Conservation (phyloP, 768 basidiomycete species). For the Serendipita sp. region DNA sequence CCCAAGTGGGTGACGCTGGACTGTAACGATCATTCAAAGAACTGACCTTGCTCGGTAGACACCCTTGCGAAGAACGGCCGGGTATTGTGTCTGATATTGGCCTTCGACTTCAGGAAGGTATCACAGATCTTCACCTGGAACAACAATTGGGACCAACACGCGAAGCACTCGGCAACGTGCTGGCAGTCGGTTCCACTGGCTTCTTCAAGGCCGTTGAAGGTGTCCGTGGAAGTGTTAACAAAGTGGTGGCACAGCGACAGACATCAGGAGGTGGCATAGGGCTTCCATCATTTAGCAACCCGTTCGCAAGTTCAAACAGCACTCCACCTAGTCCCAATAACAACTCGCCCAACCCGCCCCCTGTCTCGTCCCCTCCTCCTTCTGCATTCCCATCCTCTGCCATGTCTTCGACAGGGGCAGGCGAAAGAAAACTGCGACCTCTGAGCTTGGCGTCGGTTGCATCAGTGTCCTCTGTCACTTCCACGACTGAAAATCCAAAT, state of each 20-base stretch:
- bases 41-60: constrained; percentile 28
- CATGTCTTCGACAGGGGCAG: not conserved
- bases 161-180: constrained; percentile 68
- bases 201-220: constrained; percentile 87
- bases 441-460: constrained; percentile 2
- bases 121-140: constrained; percentile 84
- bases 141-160: constrained; percentile 87
- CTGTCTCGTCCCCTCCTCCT: not conserved
- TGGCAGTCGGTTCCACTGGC: constrained; percentile 56
- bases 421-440: not conserved
- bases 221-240: constrained; percentile 38
- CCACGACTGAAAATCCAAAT: not conserved
- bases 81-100: constrained; percentile 84
- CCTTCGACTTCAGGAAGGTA: constrained; percentile 77
- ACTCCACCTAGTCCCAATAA: not conserved
- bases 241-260: constrained; percentile 10
- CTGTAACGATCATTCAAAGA: constrained; percentile 1
- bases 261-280: not conserved
- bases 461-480: not conserved
- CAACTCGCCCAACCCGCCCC: not conserved
- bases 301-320: not conserved
- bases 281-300: constrained; percentile 3
- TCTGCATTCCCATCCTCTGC: not conserved
- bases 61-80: constrained; percentile 85
- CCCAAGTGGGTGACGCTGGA: constrained; percentile 41